phyloP scores from a whole-genome alignment of 371 early-diverging fungal species.

The Choanephora cucurbitarum region DNA sequence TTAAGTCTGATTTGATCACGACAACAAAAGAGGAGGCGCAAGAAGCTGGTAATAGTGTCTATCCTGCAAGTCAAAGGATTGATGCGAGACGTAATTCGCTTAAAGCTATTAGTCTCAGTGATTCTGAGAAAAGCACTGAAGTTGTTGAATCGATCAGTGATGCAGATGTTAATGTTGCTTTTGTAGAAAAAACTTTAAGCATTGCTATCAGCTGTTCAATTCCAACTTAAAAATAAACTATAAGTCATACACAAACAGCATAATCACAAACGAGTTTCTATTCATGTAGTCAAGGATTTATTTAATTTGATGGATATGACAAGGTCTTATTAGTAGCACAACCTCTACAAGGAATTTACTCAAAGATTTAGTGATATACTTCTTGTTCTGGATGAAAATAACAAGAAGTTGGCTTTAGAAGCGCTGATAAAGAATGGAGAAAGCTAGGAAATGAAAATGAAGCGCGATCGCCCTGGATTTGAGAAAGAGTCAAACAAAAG shows the following conservation, averaged over 20 bases:
- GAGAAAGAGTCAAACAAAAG: constrained; percentile 6
- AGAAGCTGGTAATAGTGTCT: too few species aligned
- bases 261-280: neutral
- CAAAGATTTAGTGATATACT: neutral
- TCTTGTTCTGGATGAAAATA: neutral
- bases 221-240: too few species aligned
- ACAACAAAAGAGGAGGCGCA: too few species aligned
- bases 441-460: neutral
- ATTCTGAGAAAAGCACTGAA: too few species aligned
- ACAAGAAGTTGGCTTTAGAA: neutral
- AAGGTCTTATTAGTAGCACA: constrained; percentile 1
- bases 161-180: too few species aligned
- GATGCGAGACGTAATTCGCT: too few species aligned
- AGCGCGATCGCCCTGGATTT: constrained; percentile 8
- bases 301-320: constrained; percentile 6
- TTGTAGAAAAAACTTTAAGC: too few species aligned
- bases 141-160: too few species aligned
- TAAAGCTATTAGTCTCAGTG: too few species aligned
- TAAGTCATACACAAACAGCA: neutral
- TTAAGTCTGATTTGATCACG: too few species aligned
- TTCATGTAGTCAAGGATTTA: neutral
- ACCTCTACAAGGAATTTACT: constrained; percentile 5
- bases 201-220: too few species aligned
- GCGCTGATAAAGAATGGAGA: neutral
- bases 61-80: too few species aligned